Evolutionary conservation across 805 yeast species (phyloP).

Genomic region (Nakazawaea anatomiae): DNA sequence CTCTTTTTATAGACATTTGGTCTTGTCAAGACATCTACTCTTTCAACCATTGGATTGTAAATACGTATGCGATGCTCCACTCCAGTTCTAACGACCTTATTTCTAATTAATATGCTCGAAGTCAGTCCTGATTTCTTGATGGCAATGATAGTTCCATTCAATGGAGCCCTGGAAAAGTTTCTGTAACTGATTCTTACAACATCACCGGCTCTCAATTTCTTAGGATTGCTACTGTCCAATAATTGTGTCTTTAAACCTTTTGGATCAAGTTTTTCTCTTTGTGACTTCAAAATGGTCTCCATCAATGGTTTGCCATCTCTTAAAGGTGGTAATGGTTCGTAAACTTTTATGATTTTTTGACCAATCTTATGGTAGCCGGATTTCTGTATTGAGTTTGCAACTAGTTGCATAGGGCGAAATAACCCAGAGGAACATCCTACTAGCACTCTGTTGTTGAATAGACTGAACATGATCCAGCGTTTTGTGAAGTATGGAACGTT

Average conservation of each 20-base stretch:
- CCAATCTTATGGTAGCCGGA: constrained; percentile 7
- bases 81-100: constrained; percentile 75
- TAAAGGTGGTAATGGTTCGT: constrained; percentile 43
- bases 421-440: neutral
- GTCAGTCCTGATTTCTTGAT: constrained; percentile 68
- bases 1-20: constrained; percentile 69
- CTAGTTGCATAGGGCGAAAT: neutral
- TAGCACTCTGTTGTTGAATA: constrained; percentile 1
- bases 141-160: constrained; percentile 75
- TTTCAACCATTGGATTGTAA: constrained; percentile 71
- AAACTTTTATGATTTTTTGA: constrained; percentile 24
- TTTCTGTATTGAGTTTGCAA: neutral
- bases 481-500: no score
- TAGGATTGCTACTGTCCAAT: constrained; percentile 38
- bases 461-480: neutral
- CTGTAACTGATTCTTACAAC: constrained; percentile 68
- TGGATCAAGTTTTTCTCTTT: constrained; percentile 61
- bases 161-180: constrained; percentile 50
- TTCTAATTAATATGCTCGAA: constrained; percentile 74
- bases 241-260: constrained; percentile 59
- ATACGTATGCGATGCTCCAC: constrained; percentile 80
- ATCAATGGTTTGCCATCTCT: constrained; percentile 41
- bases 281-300: constrained; percentile 41
- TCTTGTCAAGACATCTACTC: constrained; percentile 72
- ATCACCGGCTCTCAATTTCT: constrained; percentile 72